phyloP scores from a whole-genome alignment of 2,329 filamentous ascomycete genomes.

The Ustilaginoidea virens region DNA sequence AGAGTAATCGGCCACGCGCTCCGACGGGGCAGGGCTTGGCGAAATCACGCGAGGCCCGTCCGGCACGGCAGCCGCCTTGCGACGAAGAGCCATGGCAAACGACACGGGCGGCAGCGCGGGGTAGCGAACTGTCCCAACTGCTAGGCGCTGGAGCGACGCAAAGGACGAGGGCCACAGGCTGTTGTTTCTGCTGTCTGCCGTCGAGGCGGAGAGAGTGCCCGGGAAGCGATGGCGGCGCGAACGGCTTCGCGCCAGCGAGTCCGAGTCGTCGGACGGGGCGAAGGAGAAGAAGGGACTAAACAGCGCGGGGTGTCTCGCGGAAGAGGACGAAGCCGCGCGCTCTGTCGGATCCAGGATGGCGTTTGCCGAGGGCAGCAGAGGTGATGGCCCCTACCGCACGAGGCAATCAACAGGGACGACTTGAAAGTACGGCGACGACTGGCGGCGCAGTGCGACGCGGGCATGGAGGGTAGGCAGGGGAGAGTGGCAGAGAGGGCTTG shows the following conservation, averaged over 20 bases:
- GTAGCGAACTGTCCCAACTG: constrained; percentile 40
- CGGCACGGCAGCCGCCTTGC: constrained; percentile 39
- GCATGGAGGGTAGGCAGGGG: no score
- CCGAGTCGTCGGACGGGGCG: constrained; percentile 9
- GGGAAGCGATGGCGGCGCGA: constrained; percentile 32
- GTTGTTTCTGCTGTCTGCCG: no score
- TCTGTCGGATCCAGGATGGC: constrained; percentile 44
- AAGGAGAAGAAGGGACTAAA: constrained; percentile 10
- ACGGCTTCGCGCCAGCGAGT: constrained; percentile 14
- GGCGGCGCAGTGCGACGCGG: no score
- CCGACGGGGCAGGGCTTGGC: constrained; percentile 54
- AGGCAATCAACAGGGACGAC: constrained; percentile 14
- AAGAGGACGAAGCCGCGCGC: constrained; percentile 12
- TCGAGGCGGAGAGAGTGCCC: constrained; percentile 8
- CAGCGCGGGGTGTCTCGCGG: constrained; percentile 4
- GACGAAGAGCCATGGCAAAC: constrained; percentile 35
- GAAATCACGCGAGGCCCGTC: constrained; percentile 78
- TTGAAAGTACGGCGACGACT: no score
- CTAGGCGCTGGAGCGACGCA: constrained; percentile 29
- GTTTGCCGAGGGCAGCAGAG: constrained; percentile 35
- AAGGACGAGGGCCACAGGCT: constrained; percentile 33
- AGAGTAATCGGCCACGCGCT: constrained; percentile 33
- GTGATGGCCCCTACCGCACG: constrained; percentile 40
- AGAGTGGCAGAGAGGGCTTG: no score
- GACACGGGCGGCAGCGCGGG: constrained; percentile 46